Base-by-base conservation (phyloP, 495 filamentous ascomycete genomes). In the Jackrogersella minutella region DNA sequence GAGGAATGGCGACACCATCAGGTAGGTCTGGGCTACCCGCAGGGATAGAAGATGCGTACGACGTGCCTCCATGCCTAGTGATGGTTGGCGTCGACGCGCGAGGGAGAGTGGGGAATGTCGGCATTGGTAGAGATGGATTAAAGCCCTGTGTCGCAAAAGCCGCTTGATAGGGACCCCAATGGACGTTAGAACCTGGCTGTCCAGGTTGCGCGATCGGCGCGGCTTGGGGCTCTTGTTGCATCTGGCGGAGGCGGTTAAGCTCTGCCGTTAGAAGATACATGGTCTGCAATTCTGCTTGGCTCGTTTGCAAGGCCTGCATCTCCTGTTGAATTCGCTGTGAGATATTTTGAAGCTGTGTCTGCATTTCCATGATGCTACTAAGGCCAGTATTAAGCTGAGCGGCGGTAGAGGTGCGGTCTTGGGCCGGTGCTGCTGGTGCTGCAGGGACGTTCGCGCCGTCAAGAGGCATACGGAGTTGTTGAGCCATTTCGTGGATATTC, bases 1-100 rank as follows among this genome's bases (percentile, higher is more conserved):
- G 80, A 1, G 92, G 92, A 26, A 96, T 85, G 10, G 77, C 84
- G 11, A 94, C 79, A 7, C 92, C 91, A 36, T 87, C 84, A 2
- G 91, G 91, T 16, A 94, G 78, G 39, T 90, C 86, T 19, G 85
- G 72, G 70, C 91, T 88, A 16, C 88, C 90, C 11, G 89, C 76
- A 19, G 82, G 80, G 56, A 93, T 81, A 6, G 86, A 76, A 17
- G 77, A 65, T 17, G 78, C 75, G 26, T 78, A 73, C 30, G 78
- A 69, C 31, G 74, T 53, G 11, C 64, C 79, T 34, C 74, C 73
- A 68, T 83, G 77, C 55, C 84, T 75, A n/a, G 74, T 76, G n/a
- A 81, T 26, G 5, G 76, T 66, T 54, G 81, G 71, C 49, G 74
- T 72, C 3, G 71, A 67, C 9, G 66, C 54, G 21, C 71, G 66